Base-by-base conservation (phyloP, 805 yeast genomes). In the Tetrapisispora taiwanensis region DNA sequence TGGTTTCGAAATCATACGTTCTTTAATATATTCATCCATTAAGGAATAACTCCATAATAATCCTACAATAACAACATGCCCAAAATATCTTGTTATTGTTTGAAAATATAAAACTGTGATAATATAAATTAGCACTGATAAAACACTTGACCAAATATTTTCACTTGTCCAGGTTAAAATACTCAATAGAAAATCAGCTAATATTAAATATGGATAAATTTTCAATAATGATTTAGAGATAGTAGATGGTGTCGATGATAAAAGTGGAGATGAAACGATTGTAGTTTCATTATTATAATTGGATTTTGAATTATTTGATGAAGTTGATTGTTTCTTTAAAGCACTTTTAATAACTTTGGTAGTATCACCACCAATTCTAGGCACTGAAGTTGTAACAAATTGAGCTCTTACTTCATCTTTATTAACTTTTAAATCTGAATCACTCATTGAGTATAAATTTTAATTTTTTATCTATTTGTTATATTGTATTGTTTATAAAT, bases 131-230 rank as follows among this genome's bases (percentile, higher is more conserved):
- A 54, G 26, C 13, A 58, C 50, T 2, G 77, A 73, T 24, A 87
- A 70, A 17, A 84, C 67, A 54, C 87, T 78, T 45, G 81, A 65
- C 86, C 90, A 87, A 30, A 75, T 70, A 59, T 86, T 92, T 31
- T 84, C 89, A 49, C 80, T 79, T 2, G 97, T 84, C 98, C 98
- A 90, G 0, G 97, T 89, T 31, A 85, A 62, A 33, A 88, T 71
- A 36, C 85, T 79, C 44, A 88, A 69, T 2, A 76, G 49, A 51
- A 79, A 78, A 60, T 89, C 87, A 9, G 80, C 76, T 1, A 84
- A 75, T 33, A 84, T 71, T 36, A 90, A 69, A 58, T 86, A 86
- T 1, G 97, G 97, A 60, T 90, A 89, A 9, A 95, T 78, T 48
- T 78, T 73, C 33, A 88, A 76, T 42, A 90, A 71, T 3, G 92